phyloP scores from a whole-genome alignment of 176 grass and related monocot species.

The Triticum dicoccoides region DNA sequence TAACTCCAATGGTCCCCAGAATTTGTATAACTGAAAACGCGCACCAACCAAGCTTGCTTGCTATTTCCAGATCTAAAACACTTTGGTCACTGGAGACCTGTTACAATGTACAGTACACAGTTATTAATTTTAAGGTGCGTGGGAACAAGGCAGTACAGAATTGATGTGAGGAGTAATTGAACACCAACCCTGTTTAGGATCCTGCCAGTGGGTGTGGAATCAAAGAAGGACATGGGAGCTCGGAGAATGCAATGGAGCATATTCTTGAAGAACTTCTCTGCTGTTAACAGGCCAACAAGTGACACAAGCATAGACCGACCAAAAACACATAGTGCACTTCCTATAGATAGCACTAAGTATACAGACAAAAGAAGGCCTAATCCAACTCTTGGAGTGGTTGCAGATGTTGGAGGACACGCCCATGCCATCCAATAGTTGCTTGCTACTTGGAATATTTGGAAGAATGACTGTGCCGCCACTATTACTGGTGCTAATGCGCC shows the following conservation, averaged over 20 bases:
- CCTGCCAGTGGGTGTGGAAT: constrained; percentile 92
- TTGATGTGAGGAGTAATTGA: constrained; percentile 17
- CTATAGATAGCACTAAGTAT: constrained; percentile 66
- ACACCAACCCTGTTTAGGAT: constrained; percentile 88
- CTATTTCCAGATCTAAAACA: constrained; percentile 82
- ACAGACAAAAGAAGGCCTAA: constrained; percentile 62
- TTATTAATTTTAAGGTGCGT: constrained; percentile 14
- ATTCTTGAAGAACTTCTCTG: constrained; percentile 79
- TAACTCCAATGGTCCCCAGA: constrained; percentile 76
- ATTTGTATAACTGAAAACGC: constrained; percentile 86
- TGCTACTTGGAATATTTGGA: constrained; percentile 79
- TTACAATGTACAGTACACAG: constrained; percentile 1
- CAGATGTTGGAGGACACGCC: constrained; percentile 65
- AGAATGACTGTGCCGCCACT: constrained; percentile 63
- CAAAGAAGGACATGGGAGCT: constrained; percentile 98
- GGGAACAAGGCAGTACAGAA: neutral
- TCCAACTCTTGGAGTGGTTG: constrained; percentile 46
- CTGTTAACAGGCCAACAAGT: constrained; percentile 56
- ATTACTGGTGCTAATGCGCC: constrained; percentile 76
- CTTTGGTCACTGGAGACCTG: constrained; percentile 92
- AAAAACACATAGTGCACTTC: constrained; percentile 66
- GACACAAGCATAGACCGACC: constrained; percentile 55
- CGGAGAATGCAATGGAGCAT: constrained; percentile 79
- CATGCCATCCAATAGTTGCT: constrained; percentile 99
- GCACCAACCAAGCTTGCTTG: constrained; percentile 71